These are phyloP conservation scores for Puccinia hordei DNA, from an alignment of 1,284 basidiomycete genomes.

Conservation along the genomic window DNA sequence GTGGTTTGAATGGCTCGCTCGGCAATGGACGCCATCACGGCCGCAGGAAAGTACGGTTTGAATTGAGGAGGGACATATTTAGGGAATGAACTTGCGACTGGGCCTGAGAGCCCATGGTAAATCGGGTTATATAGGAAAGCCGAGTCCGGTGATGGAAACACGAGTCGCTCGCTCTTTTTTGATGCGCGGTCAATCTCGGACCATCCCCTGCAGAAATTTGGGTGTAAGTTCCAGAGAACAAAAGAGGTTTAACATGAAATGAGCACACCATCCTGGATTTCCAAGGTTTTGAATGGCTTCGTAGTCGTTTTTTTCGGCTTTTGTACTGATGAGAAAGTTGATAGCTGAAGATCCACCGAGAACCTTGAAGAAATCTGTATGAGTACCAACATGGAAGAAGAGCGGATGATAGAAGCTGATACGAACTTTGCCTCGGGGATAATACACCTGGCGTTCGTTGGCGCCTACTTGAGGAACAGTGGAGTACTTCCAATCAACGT, in stretches of 20 bases:
- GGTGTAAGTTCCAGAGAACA: background rate
- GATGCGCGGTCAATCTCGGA: conserved; percentile 39
- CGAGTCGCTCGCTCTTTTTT: conserved; percentile 35
- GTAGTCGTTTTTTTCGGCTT: conserved; percentile 36
- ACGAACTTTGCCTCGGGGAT: conserved; percentile 44
- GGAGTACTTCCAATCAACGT: conserved; percentile 45
- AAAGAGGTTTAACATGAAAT: background rate
- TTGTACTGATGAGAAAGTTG: conserved; percentile 43
- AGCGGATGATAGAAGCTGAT: background rate
- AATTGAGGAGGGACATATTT: conserved; percentile 39
- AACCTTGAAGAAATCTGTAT: conserved; percentile 2
- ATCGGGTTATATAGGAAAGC: conserved; percentile 6
- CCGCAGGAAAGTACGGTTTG: conserved; percentile 19
- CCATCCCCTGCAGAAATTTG: conserved; percentile 26
- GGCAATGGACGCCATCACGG: background rate
- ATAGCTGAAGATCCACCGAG: conserved; percentile 49
- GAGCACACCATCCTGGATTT: conserved; percentile 42
- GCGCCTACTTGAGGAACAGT: conserved; percentile 35
- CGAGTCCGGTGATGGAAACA: background rate
- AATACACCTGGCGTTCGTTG: conserved; percentile 15
- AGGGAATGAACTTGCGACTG: conserved; percentile 31
- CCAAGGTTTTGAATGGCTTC: conserved; percentile 41
- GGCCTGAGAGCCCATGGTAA: conserved; percentile 14
- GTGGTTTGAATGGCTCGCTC: background rate
- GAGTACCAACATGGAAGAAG: background rate